Percentiles rank a stretch among this genome's conserved stretches.
These are phyloP conservation scores for Plenodomus biglobosus DNA, from an alignment of 2,329 filamentous ascomycete genomes.

Conservation along the genomic window DNA sequence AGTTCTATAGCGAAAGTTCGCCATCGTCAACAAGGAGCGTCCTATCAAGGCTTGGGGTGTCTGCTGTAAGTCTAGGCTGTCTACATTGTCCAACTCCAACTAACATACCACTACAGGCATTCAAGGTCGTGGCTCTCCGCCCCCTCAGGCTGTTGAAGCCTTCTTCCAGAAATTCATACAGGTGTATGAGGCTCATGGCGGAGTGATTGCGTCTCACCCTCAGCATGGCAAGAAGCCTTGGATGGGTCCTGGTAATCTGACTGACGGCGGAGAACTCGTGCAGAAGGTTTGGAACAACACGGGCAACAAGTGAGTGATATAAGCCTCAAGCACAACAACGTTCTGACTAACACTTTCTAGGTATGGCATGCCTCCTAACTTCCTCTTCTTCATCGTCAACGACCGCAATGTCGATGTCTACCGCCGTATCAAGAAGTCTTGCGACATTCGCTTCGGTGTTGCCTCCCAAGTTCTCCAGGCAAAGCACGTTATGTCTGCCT, in stretches of 20 bases:
- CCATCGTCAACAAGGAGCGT: conserved; percentile 58
- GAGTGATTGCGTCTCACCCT: conserved; percentile 48
- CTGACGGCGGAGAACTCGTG: conserved; percentile 53
- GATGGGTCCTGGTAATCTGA: conserved; percentile 35
- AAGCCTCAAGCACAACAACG: not conserved
- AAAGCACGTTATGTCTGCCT: conserved; percentile 67
- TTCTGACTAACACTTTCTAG: conserved; percentile 3
- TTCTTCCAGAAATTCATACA: conserved; percentile 65
- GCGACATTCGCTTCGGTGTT: conserved; percentile 81
- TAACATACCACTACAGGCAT: conserved; percentile 40
- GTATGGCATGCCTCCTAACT: conserved; percentile 63
- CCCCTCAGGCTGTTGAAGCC: conserved; percentile 49
- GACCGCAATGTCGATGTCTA: conserved; percentile 74
- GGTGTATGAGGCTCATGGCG: conserved; percentile 64
- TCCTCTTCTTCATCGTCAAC: conserved; percentile 77
- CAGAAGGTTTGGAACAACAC: conserved; percentile 58
- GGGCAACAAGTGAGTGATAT: conserved; percentile 47
- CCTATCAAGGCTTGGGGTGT: conserved; percentile 75
- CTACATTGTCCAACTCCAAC: not conserved
- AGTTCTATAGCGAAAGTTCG: conserved; percentile 69
- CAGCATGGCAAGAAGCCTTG: conserved; percentile 34
- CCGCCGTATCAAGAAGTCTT: conserved; percentile 83
- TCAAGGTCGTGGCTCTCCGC: conserved; percentile 53
- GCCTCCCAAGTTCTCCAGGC: conserved; percentile 80
- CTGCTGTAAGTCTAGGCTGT: conserved; percentile 47